Evolutionary conservation across 768 basidiomycete species (phyloP).

Genomic region (Hemileccinum impolitum): DNA sequence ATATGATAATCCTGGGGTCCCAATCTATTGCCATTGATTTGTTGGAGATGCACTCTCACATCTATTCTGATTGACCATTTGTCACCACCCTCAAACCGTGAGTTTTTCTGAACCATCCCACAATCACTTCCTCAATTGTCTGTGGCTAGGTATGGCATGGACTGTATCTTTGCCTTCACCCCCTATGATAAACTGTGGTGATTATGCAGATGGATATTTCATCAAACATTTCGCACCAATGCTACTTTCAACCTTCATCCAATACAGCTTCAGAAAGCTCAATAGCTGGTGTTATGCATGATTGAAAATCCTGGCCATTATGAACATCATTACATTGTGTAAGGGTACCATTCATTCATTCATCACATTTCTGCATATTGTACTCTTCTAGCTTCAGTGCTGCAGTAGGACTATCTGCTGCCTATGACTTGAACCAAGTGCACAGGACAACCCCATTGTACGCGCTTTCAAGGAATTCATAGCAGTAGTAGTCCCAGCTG

Average conservation of each 20-base stretch:
- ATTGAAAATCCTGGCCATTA: neutral
- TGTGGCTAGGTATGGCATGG: conserved; percentile 6
- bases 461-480: neutral
- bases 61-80: too few species aligned
- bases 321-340: neutral
- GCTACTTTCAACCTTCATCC: neutral
- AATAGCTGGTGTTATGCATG: neutral
- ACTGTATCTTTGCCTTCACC: conserved; percentile 3
- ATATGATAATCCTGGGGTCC: too few species aligned
- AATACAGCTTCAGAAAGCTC: conserved; percentile 5
- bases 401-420: neutral
- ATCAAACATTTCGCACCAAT: conserved; percentile 6
- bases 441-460: conserved; percentile 5
- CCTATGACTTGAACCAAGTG: conserved; percentile 1
- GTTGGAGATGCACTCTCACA: too few species aligned
- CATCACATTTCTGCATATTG: neutral
- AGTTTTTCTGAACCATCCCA: too few species aligned
- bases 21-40: too few species aligned
- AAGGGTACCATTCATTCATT: neutral
- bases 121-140: too few species aligned
- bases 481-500: neutral
- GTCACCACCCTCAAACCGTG: too few species aligned
- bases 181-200: conserved; percentile 11
- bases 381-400: neutral
- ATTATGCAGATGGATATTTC: conserved; percentile 6